Evolutionary conservation across 2,329 filamentous ascomycete species (phyloP).

Genomic region (Paracoccidioides lutzii): DNA sequence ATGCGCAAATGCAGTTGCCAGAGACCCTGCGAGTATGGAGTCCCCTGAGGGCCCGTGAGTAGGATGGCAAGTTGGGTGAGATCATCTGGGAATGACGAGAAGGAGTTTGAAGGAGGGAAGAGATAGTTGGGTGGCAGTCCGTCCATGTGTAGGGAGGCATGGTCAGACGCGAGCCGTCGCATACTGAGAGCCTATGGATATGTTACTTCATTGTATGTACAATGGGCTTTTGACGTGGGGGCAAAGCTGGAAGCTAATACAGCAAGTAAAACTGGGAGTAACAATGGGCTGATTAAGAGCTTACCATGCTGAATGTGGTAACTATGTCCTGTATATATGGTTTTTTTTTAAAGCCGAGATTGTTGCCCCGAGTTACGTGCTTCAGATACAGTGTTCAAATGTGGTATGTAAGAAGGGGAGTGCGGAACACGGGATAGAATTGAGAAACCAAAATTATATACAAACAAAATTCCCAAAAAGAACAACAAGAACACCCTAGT

Average conservation of each 20-base stretch:
- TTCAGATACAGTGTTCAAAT: neutral
- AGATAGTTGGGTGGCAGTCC: slow-evolving; percentile 50
- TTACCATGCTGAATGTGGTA: neutral
- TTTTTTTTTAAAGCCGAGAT: no score
- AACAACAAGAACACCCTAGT: neutral
- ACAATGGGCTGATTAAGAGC: neutral
- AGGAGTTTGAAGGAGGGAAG: slow-evolving; percentile 34
- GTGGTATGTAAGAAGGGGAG: neutral
- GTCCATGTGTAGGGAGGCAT: slow-evolving; percentile 42
- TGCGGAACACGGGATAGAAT: neutral
- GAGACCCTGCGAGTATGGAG: slow-evolving; percentile 46
- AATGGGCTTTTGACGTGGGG: neutral
- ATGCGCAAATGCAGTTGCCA: slow-evolving; percentile 49
- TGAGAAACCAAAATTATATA: neutral
- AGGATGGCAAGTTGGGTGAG: slow-evolving; percentile 46
- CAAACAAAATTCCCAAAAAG: neutral
- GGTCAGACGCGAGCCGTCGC: slow-evolving; percentile 48
- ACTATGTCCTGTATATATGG: neutral
- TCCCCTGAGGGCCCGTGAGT: slow-evolving; percentile 46
- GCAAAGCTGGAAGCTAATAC: no score
- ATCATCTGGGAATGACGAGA: slow-evolving; percentile 34
- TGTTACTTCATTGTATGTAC: neutral
- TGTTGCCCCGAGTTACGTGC: neutral
- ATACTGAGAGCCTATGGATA: slow-evolving; percentile 26
- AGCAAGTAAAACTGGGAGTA: neutral